Evolutionary conservation across 306 rosid genomes (phyloP).

Genomic region (Citrullus amarus): DNA sequence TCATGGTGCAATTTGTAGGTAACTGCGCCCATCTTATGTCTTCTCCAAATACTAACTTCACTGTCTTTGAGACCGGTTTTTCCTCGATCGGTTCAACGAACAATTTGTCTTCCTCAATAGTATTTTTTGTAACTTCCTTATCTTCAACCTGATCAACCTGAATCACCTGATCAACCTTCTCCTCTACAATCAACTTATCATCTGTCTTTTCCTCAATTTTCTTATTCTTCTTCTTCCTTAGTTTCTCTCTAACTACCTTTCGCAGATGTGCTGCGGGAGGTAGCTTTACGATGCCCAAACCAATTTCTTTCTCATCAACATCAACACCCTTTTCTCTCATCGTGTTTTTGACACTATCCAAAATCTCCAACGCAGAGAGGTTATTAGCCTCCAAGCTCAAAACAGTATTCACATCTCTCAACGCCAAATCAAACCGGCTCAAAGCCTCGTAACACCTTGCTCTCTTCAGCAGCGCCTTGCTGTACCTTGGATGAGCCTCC

Average conservation of each 20-base stretch:
- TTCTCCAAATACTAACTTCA: slow-evolving; percentile 77
- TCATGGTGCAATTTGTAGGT: slow-evolving; percentile 61
- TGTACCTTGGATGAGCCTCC: slow-evolving; percentile 49
- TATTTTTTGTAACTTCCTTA: slow-evolving; percentile 20
- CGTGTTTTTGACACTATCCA: slow-evolving; percentile 39
- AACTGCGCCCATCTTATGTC: slow-evolving; percentile 82
- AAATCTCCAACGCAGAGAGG: slow-evolving; percentile 47
- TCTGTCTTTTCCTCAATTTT: slow-evolving; percentile 30
- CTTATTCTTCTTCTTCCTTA: slow-evolving; percentile 45
- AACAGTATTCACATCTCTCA: slow-evolving; percentile 57
- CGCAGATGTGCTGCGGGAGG: slow-evolving; percentile 21
- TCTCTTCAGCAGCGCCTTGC: slow-evolving; percentile 55
- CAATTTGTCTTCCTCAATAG: slow-evolving; percentile 24
- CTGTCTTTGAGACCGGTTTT: slow-evolving; percentile 44
- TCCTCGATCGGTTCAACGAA: slow-evolving; percentile 25
- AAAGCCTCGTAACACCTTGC: slow-evolving; percentile 65
- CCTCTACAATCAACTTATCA: slow-evolving; percentile 37
- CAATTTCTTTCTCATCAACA: slow-evolving; percentile 52
- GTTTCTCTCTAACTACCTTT: slow-evolving; percentile 52
- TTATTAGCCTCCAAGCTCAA: slow-evolving; percentile 58
- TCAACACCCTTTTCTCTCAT: slow-evolving; percentile 51
- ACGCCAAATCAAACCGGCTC: slow-evolving; percentile 68
- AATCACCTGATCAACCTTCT: slow-evolving; percentile 14
- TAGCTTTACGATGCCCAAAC: slow-evolving; percentile 29
- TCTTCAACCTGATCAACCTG: slow-evolving; percentile 25